These are phyloP conservation scores for Thermomyces lanuginosus DNA, from an alignment of 2,329 filamentous ascomycete species.

Conservation along the genomic window DNA sequence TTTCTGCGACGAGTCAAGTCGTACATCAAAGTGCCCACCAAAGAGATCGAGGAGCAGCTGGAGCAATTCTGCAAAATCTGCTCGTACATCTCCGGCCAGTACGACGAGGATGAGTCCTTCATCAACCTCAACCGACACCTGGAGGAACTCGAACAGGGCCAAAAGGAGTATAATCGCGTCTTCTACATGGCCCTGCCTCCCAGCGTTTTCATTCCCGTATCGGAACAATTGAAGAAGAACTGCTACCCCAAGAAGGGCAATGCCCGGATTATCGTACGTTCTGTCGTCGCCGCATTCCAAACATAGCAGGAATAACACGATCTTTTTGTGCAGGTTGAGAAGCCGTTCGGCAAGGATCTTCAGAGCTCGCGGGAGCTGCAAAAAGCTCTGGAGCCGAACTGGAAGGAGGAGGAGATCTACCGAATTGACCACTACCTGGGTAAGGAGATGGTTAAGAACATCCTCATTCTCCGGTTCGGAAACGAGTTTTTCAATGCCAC, in stretches of 20 bases:
- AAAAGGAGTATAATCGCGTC: slow-evolving; percentile 71
- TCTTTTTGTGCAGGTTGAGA: slow-evolving; percentile 57
- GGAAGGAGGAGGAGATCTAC: slow-evolving; percentile 98
- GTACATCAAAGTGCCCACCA: slow-evolving; percentile 97
- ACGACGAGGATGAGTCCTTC: slow-evolving; percentile 94
- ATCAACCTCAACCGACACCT: slow-evolving; percentile 70
- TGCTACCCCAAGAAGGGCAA: slow-evolving; percentile 88
- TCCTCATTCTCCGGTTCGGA: slow-evolving; percentile 90
- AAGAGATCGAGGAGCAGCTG: slow-evolving; percentile 90
- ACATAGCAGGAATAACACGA: slow-evolving; percentile 9
- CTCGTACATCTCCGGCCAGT: slow-evolving; percentile 91
- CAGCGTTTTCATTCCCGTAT: slow-evolving; percentile 95
- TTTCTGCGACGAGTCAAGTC: slow-evolving; percentile 88
- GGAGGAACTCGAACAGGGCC: slow-evolving; percentile 65
- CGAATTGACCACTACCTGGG: slow-evolving; percentile 98
- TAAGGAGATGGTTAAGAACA: slow-evolving; percentile 99
- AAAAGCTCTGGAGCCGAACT: slow-evolving; percentile 87
- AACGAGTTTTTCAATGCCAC: slow-evolving; percentile 98
- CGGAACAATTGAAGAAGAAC: slow-evolving; percentile 90
- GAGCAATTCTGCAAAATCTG: slow-evolving; percentile 77
- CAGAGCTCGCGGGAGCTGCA: slow-evolving; percentile 87
- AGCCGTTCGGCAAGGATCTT: slow-evolving; percentile 96
- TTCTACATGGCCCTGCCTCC: slow-evolving; percentile 99
- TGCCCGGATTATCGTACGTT: slow-evolving; percentile 75
- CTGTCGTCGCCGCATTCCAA: neutral